These are phyloP conservation scores for Nannochloris sp. DNA, from an alignment of 139 green algal genomes.

Conservation along the genomic window DNA sequence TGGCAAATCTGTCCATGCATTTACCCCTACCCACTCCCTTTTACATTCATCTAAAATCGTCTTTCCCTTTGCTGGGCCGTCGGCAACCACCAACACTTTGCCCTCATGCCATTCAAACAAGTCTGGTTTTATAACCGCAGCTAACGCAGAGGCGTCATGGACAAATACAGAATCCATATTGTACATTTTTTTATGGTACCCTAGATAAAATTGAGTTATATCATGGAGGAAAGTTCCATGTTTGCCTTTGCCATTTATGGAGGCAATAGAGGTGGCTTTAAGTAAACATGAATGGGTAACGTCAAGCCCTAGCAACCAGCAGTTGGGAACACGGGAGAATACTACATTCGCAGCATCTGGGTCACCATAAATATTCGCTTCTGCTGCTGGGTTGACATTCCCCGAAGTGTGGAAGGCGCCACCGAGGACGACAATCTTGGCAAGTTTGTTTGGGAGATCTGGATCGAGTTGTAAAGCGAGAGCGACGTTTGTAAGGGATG, in stretches of 20 bases:
- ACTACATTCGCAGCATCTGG: slow-evolving; percentile 68
- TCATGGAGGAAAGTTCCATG: slow-evolving; percentile 50
- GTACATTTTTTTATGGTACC: slow-evolving; percentile 53
- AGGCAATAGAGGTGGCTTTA: slow-evolving; percentile 23
- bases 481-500: slow-evolving; percentile 80
- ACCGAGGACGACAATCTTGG: slow-evolving; percentile 63
- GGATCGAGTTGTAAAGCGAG: slow-evolving; percentile 62
- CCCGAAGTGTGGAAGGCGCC: slow-evolving; percentile 71
- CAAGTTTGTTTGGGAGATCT: slow-evolving; percentile 48
- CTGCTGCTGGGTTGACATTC: slow-evolving; percentile 79
- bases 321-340: slow-evolving; percentile 28
- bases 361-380: slow-evolving; percentile 75
- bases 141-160: slow-evolving; percentile 64
- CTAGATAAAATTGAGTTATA: slow-evolving; percentile 64
- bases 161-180: slow-evolving; percentile 45
- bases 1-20: slow-evolving; percentile 48
- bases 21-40: slow-evolving; percentile 36
- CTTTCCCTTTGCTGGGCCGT: slow-evolving; percentile 44
- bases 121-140: slow-evolving; percentile 47
- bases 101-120: slow-evolving; percentile 59
- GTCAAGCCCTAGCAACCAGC: slow-evolving; percentile 54
- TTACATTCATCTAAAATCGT: slow-evolving; percentile 55
- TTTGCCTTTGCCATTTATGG: slow-evolving; percentile 29
- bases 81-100: slow-evolving; percentile 41
- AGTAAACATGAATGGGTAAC: slow-evolving; percentile 55